Conservation (phyloP, 805 yeast genomes). For the Yamadazyma endophytica region DNA sequence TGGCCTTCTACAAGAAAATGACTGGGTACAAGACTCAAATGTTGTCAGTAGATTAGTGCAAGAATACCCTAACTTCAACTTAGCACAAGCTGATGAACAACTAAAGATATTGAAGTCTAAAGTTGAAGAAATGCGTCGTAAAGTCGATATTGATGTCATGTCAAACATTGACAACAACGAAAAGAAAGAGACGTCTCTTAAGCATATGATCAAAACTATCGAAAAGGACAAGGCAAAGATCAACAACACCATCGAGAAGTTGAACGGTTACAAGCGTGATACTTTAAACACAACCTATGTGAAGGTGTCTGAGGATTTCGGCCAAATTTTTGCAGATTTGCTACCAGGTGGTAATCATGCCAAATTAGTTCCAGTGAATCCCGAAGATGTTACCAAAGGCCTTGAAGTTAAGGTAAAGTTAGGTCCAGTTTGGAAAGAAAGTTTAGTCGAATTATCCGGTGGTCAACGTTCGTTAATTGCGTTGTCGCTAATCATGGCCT, state of each 20-base stretch:
- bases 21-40: conserved; percentile 70
- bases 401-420: conserved; percentile 84
- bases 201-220: conserved; percentile 77
- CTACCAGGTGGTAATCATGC: conserved; percentile 82
- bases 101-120: conserved; percentile 53
- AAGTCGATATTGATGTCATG: conserved; percentile 83
- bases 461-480: conserved; percentile 97
- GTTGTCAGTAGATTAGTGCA: conserved; percentile 53
- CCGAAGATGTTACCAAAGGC: conserved; percentile 84
- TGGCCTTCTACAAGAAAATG: conserved; percentile 49
- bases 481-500: conserved; percentile 83
- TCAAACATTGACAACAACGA: conserved; percentile 88
- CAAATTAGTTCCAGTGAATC: conserved; percentile 76
- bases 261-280: conserved; percentile 80
- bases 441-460: conserved; percentile 91
- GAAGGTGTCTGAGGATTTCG: conserved; percentile 86
- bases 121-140: conserved; percentile 67
- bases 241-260: conserved; percentile 76
- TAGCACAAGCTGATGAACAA: conserved; percentile 59
- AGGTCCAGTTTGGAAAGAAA: conserved; percentile 94
- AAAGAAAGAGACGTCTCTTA: conserved; percentile 74
- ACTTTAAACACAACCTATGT: conserved; percentile 82
- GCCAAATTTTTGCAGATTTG: conserved; percentile 81
- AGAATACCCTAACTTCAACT: conserved; percentile 59
- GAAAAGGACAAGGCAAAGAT: conserved; percentile 87